A percentile compares a stretch with the other conserved stretches of the same genome.
phyloP scores from a whole-genome alignment of 208 protist genomes.

The Leishmania tropica region DNA sequence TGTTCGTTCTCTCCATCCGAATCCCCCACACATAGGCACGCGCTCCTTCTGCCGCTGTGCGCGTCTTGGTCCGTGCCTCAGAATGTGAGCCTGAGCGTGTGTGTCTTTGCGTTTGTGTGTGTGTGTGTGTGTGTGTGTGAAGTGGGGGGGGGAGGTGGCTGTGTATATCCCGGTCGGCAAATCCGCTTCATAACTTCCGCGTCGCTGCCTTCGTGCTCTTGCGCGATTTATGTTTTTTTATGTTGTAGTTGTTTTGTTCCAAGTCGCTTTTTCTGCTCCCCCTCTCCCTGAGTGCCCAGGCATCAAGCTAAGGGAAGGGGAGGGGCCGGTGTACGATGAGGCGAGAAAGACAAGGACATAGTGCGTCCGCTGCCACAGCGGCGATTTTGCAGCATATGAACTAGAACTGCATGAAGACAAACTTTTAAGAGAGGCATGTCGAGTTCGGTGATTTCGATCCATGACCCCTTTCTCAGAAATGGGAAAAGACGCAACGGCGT shows the following conservation, averaged over 20 bases:
- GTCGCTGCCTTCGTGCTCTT: constrained; percentile 1
- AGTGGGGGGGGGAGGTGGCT: not conserved
- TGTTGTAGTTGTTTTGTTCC: not conserved
- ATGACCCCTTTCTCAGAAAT: not conserved
- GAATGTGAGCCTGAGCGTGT: not conserved
- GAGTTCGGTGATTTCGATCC: not conserved
- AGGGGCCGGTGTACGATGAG: not conserved
- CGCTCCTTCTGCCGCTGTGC: too few relatives aligned
- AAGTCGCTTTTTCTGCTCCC: not conserved
- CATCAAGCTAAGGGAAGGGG: not conserved
- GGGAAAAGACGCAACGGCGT: too few relatives aligned
- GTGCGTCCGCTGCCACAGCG: not conserved
- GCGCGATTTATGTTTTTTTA: not conserved
- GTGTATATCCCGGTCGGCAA: not conserved
- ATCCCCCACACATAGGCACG: not conserved
- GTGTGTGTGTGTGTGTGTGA: not conserved
- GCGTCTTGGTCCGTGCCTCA: not conserved
- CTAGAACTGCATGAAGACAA: not conserved
- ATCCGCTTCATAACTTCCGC: not conserved
- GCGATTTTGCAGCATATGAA: not conserved
- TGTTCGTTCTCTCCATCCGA: not conserved
- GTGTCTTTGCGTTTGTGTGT: not conserved
- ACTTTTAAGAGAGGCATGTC: not conserved
- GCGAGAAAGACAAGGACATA: not conserved
- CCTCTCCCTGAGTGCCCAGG: not conserved